Base-by-base conservation (phyloP, 2,329 filamentous ascomycete genomes). In the Drechslerella dactyloides region DNA sequence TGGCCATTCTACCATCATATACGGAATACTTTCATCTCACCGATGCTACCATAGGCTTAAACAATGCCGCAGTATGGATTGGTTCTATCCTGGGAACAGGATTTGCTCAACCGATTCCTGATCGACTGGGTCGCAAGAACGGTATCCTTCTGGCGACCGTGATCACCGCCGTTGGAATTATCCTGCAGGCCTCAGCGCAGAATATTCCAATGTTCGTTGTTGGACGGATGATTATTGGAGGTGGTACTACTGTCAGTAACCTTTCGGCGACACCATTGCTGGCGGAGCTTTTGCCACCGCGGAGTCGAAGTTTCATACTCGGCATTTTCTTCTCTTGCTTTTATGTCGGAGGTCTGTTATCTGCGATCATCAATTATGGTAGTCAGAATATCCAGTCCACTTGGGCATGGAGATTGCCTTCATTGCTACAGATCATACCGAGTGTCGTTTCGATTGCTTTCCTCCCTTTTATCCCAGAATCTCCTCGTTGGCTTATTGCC, bases 1-100 rank as follows among this genome's bases (percentile, higher is more conserved):
- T 87, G 23, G 84, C 85, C 66, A 86, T 87, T 66, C 76, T 87
- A 15, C 84, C 84, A 0, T 82, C 81, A 0, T 87, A 86, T 75
- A 82, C 80, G 0, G 80, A 84, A 40, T 86, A 86, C 76, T 86
- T 87, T 78, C 74, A 81, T 2, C 81, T 86, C 6, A 85, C 78
- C n/a, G 76, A 82, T 0, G 81, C 82, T 0, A 85, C 84, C 0
- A 83, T 80, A 0, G 84, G 82, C 2, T 79, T 87, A 15, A 85
- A 86, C 74, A 86, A 84, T 2, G 82, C 84, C 0, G 82, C 83
- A 1, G 81, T 83, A n/a, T 85, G 82, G 75, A 83, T 86, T 54
- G 84, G 84, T 10, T 80, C 81, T 33, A 79, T 81, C 30, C 57
- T 86, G 4, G 82, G 81, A 19, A 23, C 63, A 24, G 24, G 33